These are phyloP conservation scores for Obba rivulosa DNA, from an alignment of 768 basidiomycete species.

Conservation along the genomic window DNA sequence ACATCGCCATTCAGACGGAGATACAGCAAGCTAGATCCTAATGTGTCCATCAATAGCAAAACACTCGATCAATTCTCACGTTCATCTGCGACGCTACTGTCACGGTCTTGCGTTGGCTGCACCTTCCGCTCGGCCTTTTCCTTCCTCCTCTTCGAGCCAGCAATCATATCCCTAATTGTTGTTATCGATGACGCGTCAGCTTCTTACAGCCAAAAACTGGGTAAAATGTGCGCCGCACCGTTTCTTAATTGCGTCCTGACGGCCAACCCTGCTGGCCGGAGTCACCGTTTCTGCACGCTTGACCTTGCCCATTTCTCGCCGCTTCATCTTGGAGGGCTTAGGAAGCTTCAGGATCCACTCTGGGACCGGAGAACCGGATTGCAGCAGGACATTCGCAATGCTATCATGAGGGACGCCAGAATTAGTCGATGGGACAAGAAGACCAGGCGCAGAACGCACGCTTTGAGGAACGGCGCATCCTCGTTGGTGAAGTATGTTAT, in stretches of 20 bases:
- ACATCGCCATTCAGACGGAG: too few relatives aligned
- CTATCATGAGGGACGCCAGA: constrained; percentile 30
- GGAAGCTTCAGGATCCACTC: constrained; percentile 96
- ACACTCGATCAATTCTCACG: too few relatives aligned
- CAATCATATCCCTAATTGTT: constrained; percentile 68
- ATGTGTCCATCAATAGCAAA: too few relatives aligned
- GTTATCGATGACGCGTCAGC: constrained; percentile 5
- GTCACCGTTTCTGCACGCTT: constrained; percentile 77
- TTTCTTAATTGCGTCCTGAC: constrained; percentile 67
- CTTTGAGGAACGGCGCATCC: constrained; percentile 87
- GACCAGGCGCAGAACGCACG: constrained; percentile 39
- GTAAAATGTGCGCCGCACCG: constrained; percentile 35
- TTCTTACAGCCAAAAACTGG: too few relatives aligned
- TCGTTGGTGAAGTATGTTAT: constrained; percentile 95
- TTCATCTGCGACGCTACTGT: too few relatives aligned
- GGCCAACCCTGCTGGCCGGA: constrained; percentile 61
- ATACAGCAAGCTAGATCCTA: too few relatives aligned
- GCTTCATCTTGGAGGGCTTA: constrained; percentile 87
- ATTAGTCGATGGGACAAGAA: too few relatives aligned
- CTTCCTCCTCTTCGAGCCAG: constrained; percentile 65
- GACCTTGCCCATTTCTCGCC: constrained; percentile 77
- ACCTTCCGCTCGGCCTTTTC: constrained; percentile 25
- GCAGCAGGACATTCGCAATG: constrained; percentile 92
- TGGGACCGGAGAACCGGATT: constrained; percentile 87
- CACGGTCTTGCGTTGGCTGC: neutral